A percentile compares a stretch with the other conserved stretches of the same genome.
These are phyloP conservation scores for Aureobasidium namibiae DNA, from an alignment of 2,329 filamentous ascomycete species.

Conservation along the genomic window DNA sequence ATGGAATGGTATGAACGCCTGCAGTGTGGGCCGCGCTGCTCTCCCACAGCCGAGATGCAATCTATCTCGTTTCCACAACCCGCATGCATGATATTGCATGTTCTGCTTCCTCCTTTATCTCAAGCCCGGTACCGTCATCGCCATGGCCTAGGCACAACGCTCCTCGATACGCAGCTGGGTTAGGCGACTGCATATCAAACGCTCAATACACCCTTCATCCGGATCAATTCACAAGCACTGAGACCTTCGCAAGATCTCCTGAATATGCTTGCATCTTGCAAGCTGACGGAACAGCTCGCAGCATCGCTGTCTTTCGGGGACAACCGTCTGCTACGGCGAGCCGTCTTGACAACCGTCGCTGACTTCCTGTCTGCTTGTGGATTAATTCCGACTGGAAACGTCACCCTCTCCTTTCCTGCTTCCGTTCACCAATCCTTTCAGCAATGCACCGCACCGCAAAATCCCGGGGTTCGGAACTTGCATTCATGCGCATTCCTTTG, in stretches of 20 bases:
- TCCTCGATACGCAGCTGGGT: not conserved
- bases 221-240: too few species aligned
- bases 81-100: not conserved
- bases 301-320: too few species aligned
- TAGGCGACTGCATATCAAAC: not conserved
- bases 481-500: too few species aligned
- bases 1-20: not conserved
- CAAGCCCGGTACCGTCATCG: not conserved
- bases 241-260: not conserved
- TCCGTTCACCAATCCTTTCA: too few species aligned
- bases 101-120: too few species aligned
- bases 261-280: not conserved
- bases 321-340: too few species aligned
- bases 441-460: too few species aligned
- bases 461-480: too few species aligned
- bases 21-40: not conserved
- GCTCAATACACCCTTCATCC: not conserved
- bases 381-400: too few species aligned
- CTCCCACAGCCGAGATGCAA: too few species aligned
- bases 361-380: not conserved
- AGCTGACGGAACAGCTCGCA: not conserved
- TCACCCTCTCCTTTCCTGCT: too few species aligned
- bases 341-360: not conserved
- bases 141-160: not conserved
- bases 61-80: not conserved